phyloP scores from a whole-genome alignment of 345 rosid species.

The Ceriops zippeliana region DNA sequence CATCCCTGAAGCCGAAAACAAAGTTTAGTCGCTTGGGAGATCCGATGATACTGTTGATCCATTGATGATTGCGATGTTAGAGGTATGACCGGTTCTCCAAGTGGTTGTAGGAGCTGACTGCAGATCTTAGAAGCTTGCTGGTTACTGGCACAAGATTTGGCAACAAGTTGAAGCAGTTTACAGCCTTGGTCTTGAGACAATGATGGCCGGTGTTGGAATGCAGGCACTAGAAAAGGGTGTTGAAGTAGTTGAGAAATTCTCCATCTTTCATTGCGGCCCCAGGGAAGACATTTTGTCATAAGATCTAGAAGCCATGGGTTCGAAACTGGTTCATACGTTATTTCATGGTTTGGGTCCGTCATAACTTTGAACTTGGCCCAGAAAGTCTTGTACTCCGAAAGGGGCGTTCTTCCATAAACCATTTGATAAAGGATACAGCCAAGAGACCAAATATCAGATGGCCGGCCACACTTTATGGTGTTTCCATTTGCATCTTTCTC shows the following conservation, averaged over 20 bases:
- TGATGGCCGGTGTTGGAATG: constrained; percentile 40
- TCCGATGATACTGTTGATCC: constrained; percentile 44
- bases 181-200: constrained; percentile 34
- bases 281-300: constrained; percentile 90
- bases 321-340: constrained; percentile 58
- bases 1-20: constrained; percentile 54
- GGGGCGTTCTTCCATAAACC: constrained; percentile 97
- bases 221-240: constrained; percentile 93
- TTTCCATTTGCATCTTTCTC: constrained; percentile 85
- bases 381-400: constrained; percentile 85
- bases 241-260: constrained; percentile 86
- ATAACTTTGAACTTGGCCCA: constrained; percentile 98
- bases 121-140: constrained; percentile 41
- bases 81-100: constrained; percentile 38
- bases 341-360: constrained; percentile 84
- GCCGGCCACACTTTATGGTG: constrained; percentile 88
- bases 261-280: constrained; percentile 92
- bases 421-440: constrained; percentile 97
- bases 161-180: constrained; percentile 47
- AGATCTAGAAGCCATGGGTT: constrained; percentile 93
- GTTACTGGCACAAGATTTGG: constrained; percentile 44
- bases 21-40: constrained; percentile 49
- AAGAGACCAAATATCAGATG: constrained; percentile 98
- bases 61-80: constrained; percentile 12
- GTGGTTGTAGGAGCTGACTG: constrained; percentile 42